Percentiles rank a stretch among this genome's conserved stretches.
Evolutionary conservation across 2,329 filamentous ascomycete species (phyloP).

Genomic region (Epichloe elymi): DNA sequence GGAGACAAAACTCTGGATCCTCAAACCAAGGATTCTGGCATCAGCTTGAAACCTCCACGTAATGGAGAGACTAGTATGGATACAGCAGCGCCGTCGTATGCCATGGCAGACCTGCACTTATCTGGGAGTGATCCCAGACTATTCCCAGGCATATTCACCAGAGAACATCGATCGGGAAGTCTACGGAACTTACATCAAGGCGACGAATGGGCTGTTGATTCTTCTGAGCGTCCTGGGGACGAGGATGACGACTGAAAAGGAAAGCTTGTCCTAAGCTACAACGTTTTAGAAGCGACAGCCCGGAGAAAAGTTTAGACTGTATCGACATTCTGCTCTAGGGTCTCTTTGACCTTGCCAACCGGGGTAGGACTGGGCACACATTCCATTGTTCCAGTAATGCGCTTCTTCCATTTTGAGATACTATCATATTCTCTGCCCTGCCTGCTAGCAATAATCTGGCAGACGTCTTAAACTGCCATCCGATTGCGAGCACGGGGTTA

Average conservation of each 20-base stretch:
- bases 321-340: too few species aligned
- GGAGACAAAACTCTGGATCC: background rate
- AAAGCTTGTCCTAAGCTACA: background rate
- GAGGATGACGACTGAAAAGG: conserved; percentile 6
- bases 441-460: too few species aligned
- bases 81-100: conserved; percentile 24
- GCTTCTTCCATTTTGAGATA: too few species aligned
- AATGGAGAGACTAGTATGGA: conserved; percentile 15
- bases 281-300: too few species aligned
- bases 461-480: too few species aligned
- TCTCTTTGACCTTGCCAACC: too few species aligned
- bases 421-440: too few species aligned
- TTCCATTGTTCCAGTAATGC: too few species aligned
- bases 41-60: background rate
- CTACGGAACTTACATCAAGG: conserved; percentile 17
- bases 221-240: conserved; percentile 7
- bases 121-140: conserved; percentile 53
- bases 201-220: conserved; percentile 12
- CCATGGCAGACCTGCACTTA: conserved; percentile 31
- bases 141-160: conserved; percentile 56
- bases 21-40: background rate
- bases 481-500: too few species aligned
- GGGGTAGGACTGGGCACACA: too few species aligned
- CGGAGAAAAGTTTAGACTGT: too few species aligned
- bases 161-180: conserved; percentile 32